Base-by-base conservation (phyloP, 495 filamentous ascomycete genomes). In the Aspergillus ellipticus region DNA sequence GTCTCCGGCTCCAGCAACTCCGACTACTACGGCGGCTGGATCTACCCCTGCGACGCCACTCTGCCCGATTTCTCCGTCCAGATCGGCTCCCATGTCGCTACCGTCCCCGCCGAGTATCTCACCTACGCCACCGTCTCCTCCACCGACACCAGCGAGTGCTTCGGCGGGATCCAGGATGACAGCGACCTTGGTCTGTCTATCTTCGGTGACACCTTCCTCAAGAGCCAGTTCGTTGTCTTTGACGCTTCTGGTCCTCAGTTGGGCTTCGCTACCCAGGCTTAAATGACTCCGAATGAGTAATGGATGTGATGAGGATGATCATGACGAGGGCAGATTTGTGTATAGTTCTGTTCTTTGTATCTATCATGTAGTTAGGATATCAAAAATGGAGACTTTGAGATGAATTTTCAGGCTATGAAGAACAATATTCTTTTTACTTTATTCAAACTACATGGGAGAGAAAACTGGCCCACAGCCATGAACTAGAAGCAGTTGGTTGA, bases 151-250 rank as follows among this genome's bases (percentile, higher is more conserved):
- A 77, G 68, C 41, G 77, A 62, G 50, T 89, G 86, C 72, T 84
- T 76, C 63, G 87, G 87, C 51, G 82, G 82, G 16, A 77, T 89
- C 55, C 86, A 89, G 72, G 67, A 67, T 50, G 82, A 85, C 69
- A 69, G 72, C 13, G 83, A 82, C 48, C 75, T 89, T 21, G 81
- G 77, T 22, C 82, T 89, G 64, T 78, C 78, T 54, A 90, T 94
- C 68, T 85, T 86, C 51, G 89, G 89, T 41, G 89, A 92, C 56
- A 78, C 90, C 46, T 89, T 89, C 63, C 79, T 94, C 57, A 91
- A 92, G 78, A 80, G 81, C 56, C 84, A 89, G 59, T 91, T 86
- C 63, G 88, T 86, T 20, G 83, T 94, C 4, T 92, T 92, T 60
- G 82, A 92, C 53, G 73, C 77, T 29, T 71, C 71, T 24, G 74